These are phyloP conservation scores for Penicillium egyptiacum DNA, from an alignment of 495 filamentous ascomycete genomes.

Conservation along the genomic window DNA sequence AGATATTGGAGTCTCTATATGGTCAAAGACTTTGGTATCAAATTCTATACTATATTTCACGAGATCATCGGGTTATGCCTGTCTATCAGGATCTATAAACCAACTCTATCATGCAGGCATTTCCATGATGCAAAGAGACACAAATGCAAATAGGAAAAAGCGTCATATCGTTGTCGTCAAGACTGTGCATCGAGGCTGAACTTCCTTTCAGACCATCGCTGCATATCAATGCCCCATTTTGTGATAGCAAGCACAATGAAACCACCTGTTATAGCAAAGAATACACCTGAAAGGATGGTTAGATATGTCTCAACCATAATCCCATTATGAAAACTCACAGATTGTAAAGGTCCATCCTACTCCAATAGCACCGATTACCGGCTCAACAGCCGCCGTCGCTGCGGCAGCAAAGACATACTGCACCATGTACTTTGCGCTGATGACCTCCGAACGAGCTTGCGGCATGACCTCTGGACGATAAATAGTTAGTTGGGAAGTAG, in stretches of 20 bases:
- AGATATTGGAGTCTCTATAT: neutral
- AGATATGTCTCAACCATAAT: neutral
- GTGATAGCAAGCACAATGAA: conserved; percentile 36
- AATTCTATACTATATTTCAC: neutral
- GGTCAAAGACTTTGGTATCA: neutral
- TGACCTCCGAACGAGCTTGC: conserved; percentile 60
- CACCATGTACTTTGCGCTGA: conserved; percentile 71
- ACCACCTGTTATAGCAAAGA: conserved; percentile 37
- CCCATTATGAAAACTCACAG: conserved; percentile 29
- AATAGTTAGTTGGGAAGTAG: neutral
- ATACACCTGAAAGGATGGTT: conserved; percentile 28
- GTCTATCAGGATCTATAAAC: conserved; percentile 6
- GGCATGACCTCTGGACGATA: conserved; percentile 38
- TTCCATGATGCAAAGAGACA: neutral
- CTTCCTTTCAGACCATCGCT: conserved; percentile 40
- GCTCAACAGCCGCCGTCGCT: conserved; percentile 63
- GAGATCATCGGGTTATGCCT: neutral
- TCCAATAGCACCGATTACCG: conserved; percentile 63
- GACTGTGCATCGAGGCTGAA: conserved; percentile 24
- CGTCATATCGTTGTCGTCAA: conserved; percentile 4
- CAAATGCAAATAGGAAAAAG: conserved; percentile 5
- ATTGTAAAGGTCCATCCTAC: conserved; percentile 61
- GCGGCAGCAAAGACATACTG: conserved; percentile 68
- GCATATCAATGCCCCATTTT: conserved; percentile 46
- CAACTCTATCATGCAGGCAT: conserved; percentile 9